Percentiles rank a stretch among this genome's conserved stretches.
These are phyloP conservation scores for Euphorbia tirucalli DNA, from an alignment of 345 rosid genomes.

Conservation along the genomic window DNA sequence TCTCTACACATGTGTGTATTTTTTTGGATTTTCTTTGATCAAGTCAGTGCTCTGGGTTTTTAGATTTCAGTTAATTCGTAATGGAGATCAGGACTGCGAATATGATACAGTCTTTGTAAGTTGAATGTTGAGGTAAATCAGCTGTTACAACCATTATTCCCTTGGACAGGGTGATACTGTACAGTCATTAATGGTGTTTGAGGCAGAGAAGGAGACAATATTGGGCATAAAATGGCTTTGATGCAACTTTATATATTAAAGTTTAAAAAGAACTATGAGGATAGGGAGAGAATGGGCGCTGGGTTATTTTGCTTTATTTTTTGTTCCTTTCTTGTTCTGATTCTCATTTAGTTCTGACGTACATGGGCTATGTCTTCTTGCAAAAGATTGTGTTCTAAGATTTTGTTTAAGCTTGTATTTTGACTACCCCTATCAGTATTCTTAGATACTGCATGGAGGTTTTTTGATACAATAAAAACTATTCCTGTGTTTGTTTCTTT, in stretches of 20 bases:
- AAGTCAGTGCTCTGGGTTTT: neutral
- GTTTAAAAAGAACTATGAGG: too few species aligned
- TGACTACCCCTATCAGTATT: neutral
- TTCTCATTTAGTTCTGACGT: neutral
- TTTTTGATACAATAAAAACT: too few species aligned
- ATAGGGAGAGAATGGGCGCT: neutral
- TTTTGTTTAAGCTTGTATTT: too few species aligned
- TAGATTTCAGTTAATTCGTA: neutral
- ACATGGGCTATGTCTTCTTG: neutral
- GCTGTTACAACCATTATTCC: neutral
- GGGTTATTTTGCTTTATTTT: neutral
- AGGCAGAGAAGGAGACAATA: neutral
- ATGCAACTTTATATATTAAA: too few species aligned
- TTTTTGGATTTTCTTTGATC: too few species aligned
- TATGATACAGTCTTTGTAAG: neutral
- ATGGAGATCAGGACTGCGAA: neutral
- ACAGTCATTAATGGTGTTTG: neutral
- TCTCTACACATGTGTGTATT: too few species aligned
- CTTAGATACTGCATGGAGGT: too few species aligned
- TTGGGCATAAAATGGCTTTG: neutral
- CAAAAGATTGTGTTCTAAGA: neutral
- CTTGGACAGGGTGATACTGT: neutral
- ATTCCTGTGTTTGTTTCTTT: too few species aligned
- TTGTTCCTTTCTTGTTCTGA: neutral
- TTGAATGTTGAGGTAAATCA: neutral